Evolutionary conservation across 2,329 filamentous ascomycete species (phyloP), one percentile per base, ranked within the genome.

Genomic region (Exophiala aquamarina): DNA sequence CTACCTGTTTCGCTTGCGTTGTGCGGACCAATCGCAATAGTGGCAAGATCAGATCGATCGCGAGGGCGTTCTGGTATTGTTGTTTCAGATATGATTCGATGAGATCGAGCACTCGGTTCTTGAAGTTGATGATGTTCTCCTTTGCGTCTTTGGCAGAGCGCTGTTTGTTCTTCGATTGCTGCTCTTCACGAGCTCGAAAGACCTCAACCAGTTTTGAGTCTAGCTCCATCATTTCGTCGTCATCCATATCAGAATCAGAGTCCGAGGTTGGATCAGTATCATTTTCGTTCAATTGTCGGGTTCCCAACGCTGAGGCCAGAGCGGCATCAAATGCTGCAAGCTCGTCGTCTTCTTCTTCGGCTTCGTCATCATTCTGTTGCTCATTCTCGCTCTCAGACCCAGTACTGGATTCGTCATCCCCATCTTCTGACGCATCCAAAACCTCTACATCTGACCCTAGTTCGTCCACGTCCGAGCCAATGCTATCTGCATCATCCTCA

Each of bases 171-270:
- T 74, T 71, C 18, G 43, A 32, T 4, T 49, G 36, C 13, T 73
- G 73, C 65, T 89, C 84, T 56, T 80, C 81, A 39, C 84, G 83
- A 56, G 91, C 84, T 56, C 84, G 83, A 76, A 97, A 94, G 52
- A 96, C 89, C 54, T 88, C 87, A 41, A 84, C 82, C 3, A 98
- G 81, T 62, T 92, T 86, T 9, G 80, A 79, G 61, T 97, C 92
- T 13, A 97, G 74, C 3, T 84, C 84, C 70, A 95, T 84, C 93
- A 97, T 97, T 64, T 95, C 86, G 14, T 92, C 90, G 69, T 97
- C 92, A 52, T 89, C 86, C 90, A 98, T 95, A 67, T 95, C 86
- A 6, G 55, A 52, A 11, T 49, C 51, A 10, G 75, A 75, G 21
- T 82, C 82, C 1, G 78, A 77, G 2, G 77, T 77, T 1, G 76